Conservation (phyloP, 2,329 filamentous ascomycete genomes). For the Hymenotorrendiella dingleyae region DNA sequence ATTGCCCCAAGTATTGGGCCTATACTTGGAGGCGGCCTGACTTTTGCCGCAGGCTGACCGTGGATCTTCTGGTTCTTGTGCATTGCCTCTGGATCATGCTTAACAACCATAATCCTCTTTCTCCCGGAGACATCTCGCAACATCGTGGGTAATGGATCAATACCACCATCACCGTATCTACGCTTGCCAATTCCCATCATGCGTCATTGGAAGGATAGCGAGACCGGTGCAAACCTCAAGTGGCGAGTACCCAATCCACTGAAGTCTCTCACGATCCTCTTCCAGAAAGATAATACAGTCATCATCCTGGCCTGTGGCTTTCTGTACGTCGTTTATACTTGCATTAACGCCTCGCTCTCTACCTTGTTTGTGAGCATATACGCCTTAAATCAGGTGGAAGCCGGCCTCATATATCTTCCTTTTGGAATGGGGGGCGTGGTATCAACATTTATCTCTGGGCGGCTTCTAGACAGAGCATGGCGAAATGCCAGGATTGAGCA, state of each 20-base stretch:
- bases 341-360: conserved; percentile 39
- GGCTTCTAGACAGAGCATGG: too few species aligned
- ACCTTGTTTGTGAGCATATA: conserved; percentile 41
- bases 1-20: conserved; percentile 28
- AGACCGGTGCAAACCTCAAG: background rate
- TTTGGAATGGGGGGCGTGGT: conserved; percentile 7
- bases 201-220: background rate
- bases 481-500: conserved; percentile 2
- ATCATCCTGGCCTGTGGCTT: conserved; percentile 34
- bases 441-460: conserved; percentile 4
- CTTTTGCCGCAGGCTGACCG: conserved; percentile 40
- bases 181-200: too few species aligned
- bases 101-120: conserved; percentile 43
- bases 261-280: conserved; percentile 32
- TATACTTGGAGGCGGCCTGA: conserved; percentile 44
- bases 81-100: conserved; percentile 34
- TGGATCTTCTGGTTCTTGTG: conserved; percentile 46
- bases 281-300: conserved; percentile 32
- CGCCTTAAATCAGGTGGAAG: conserved; percentile 32
- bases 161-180: too few species aligned
- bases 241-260: conserved; percentile 33
- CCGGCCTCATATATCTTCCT: conserved; percentile 20
- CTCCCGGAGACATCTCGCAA: conserved; percentile 38
- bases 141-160: conserved; percentile 13
- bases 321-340: conserved; percentile 43